These are phyloP conservation scores for Pythium scleroteichum DNA, from an alignment of 352 stramenopile genomes.

Conservation along the genomic window DNA sequence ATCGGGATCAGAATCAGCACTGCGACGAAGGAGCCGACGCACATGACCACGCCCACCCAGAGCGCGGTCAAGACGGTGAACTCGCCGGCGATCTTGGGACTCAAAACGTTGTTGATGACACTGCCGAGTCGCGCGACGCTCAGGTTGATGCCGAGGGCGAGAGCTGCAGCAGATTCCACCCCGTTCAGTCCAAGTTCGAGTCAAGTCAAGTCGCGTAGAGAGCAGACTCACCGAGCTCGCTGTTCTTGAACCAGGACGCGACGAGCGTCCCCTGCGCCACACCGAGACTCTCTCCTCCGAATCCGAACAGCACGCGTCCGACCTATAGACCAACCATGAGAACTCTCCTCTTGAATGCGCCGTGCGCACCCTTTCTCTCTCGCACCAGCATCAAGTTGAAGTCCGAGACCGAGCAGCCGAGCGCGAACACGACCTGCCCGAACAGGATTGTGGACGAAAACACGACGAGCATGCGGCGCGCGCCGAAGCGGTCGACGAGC, in stretches of 20 bases:
- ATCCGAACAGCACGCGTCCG: slow-evolving; percentile 90
- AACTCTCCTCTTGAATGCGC: not conserved
- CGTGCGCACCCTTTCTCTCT: not conserved
- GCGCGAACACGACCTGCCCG: slow-evolving; percentile 88
- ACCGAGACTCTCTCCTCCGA: slow-evolving; percentile 90
- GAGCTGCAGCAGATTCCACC: slow-evolving; percentile 35
- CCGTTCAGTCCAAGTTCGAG: not conserved
- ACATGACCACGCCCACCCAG: slow-evolving; percentile 88
- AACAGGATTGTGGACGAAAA: slow-evolving; percentile 85
- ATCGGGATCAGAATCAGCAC: slow-evolving; percentile 81
- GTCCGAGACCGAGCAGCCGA: slow-evolving; percentile 76
- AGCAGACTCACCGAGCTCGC: slow-evolving; percentile 62
- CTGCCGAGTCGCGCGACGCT: slow-evolving; percentile 88
- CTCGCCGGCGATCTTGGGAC: slow-evolving; percentile 69
- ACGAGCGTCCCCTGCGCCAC: slow-evolving; percentile 91
- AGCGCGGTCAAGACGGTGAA: slow-evolving; percentile 73
- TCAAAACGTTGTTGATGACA: slow-evolving; percentile 93
- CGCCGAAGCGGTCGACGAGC: slow-evolving; percentile 89
- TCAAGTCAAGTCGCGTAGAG: too few species aligned
- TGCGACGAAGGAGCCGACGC: slow-evolving; percentile 59
- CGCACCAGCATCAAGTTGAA: slow-evolving; percentile 80
- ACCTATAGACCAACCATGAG: slow-evolving; percentile 38
- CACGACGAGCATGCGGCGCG: slow-evolving; percentile 78
- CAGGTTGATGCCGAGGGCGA: slow-evolving; percentile 92
- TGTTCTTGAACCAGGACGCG: slow-evolving; percentile 93